Percentiles rank a stretch among this genome's conserved stretches.
Conservation (phyloP, 306 rosid genomes). For the Gleditsia sinensis region DNA sequence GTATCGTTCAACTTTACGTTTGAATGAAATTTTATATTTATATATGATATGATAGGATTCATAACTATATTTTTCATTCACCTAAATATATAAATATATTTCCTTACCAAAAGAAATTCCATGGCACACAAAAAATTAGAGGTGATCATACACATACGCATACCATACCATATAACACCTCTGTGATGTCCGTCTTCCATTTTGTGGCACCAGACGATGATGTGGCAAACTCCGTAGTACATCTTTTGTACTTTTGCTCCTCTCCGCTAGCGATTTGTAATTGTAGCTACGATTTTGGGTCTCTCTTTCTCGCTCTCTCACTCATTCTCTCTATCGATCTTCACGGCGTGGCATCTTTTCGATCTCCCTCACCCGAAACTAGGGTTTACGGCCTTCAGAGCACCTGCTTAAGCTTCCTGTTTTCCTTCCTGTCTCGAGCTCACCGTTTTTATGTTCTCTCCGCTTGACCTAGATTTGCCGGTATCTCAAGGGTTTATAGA, state of each 20-base stretch:
- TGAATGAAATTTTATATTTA: no score
- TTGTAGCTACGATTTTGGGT: slow-evolving; percentile 3
- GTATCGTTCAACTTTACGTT: no score
- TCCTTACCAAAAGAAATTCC: no score
- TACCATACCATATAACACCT: no score
- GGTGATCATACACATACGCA: not conserved
- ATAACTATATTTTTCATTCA: no score
- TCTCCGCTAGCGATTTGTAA: slow-evolving; percentile 28
- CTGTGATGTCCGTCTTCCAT: not conserved
- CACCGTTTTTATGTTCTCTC: slow-evolving; percentile 5
- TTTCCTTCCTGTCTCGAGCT: slow-evolving; percentile 30
- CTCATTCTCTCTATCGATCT: slow-evolving; percentile 45
- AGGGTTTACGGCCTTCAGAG: slow-evolving; percentile 63
- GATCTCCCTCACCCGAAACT: slow-evolving; percentile 52
- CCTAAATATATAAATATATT: no score
- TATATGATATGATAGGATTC: no score
- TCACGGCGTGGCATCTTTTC: slow-evolving; percentile 52
- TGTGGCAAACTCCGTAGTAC: slow-evolving; percentile 36
- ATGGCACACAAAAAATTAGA: no score
- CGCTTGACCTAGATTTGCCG: slow-evolving; percentile 43
- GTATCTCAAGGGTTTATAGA: slow-evolving; percentile 57
- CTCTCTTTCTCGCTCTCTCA: slow-evolving; percentile 27
- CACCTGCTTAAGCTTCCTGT: slow-evolving; percentile 3
- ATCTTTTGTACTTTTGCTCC: slow-evolving; percentile 32
- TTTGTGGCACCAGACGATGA: not conserved